Conservation (phyloP, 208 protist species). For the Leishmania lainsoni region DNA sequence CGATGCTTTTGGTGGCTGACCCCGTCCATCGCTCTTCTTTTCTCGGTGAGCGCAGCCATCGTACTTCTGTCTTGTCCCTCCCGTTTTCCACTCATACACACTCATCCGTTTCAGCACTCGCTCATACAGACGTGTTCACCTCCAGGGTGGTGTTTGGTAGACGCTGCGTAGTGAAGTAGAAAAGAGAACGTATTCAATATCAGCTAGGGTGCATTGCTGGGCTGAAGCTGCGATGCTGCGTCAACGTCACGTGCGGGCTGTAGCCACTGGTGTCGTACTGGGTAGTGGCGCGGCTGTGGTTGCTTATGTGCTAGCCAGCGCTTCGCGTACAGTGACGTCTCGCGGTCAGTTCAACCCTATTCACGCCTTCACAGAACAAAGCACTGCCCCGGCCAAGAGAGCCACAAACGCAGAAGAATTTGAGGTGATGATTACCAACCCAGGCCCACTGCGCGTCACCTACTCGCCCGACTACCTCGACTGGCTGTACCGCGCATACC, state of each 20-base stretch:
- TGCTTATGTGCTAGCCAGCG: not conserved
- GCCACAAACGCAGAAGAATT: slow-evolving; percentile 66
- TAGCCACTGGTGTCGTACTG: not conserved
- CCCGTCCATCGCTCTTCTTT: not conserved
- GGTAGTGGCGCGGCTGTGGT: not conserved
- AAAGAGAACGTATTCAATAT: not conserved
- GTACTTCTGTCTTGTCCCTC: not conserved
- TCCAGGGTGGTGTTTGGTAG: not conserved
- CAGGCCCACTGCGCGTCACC: slow-evolving; percentile 74
- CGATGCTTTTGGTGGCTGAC: not conserved
- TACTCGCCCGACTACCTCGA: slow-evolving; percentile 90
- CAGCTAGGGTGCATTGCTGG: not conserved
- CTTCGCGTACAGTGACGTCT: slow-evolving; percentile 52
- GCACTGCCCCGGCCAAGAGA: slow-evolving; percentile 29
- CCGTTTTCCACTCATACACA: not conserved
- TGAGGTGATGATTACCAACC: slow-evolving; percentile 75
- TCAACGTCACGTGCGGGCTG: not conserved
- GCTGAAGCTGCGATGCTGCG: slow-evolving; percentile 3
- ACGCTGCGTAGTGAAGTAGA: not conserved
- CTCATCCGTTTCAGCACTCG: not conserved
- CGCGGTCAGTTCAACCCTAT: slow-evolving; percentile 87
- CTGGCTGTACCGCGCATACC: slow-evolving; percentile 84
- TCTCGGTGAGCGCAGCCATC: not conserved
- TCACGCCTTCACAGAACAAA: slow-evolving; percentile 66
- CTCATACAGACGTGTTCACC: not conserved